Evolutionary conservation across 305 asterid genomes (phyloP).

Genomic region (Solanum hybrid): DNA sequence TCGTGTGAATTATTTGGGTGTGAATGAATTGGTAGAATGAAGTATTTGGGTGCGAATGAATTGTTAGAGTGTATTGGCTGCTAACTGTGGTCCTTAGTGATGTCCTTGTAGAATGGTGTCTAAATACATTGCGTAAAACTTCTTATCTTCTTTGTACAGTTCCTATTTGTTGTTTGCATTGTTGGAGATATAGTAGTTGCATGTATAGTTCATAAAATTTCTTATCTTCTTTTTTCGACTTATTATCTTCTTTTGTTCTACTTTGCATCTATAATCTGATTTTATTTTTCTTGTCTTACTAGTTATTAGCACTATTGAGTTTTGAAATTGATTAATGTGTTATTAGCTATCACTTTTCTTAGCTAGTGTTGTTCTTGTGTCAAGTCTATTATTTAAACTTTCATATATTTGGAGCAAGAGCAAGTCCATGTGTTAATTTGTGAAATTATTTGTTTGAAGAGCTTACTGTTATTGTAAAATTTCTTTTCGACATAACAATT

Average conservation of each 20-base stretch:
- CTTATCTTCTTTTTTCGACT: background rate
- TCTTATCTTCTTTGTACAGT: background rate
- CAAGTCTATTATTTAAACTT: background rate
- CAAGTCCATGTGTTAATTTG: background rate
- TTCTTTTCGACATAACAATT: background rate
- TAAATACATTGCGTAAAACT: background rate
- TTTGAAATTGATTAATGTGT: background rate
- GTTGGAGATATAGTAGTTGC: background rate
- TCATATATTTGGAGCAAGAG: background rate
- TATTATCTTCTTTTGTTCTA: background rate
- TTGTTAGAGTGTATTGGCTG: too few species aligned
- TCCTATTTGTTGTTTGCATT: background rate
- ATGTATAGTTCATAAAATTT: background rate
- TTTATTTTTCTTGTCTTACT: background rate
- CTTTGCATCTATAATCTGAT: background rate
- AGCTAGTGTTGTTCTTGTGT: background rate
- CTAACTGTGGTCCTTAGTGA: background rate
- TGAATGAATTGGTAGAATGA: too few species aligned
- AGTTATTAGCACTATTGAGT: background rate
- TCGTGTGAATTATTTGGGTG: background rate
- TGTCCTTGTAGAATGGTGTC: background rate
- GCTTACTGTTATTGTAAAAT: background rate
- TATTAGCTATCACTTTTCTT: background rate
- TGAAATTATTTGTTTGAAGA: background rate
- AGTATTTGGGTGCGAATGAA: background rate